Evolutionary conservation across 257 asterid species (phyloP).

Genomic region (Paulownia fortunei): DNA sequence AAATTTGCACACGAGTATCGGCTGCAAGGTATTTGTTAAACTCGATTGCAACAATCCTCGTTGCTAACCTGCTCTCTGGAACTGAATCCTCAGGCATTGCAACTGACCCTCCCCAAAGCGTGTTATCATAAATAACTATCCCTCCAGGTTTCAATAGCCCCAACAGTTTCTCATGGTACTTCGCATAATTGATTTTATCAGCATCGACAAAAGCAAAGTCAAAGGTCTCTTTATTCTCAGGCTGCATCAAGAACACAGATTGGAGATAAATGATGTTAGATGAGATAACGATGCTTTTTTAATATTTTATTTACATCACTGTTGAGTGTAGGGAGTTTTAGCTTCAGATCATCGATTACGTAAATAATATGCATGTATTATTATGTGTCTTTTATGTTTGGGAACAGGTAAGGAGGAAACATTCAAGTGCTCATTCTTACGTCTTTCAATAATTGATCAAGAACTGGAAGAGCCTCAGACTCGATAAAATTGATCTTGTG

Average conservation of each 20-base stretch:
- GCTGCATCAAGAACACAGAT: conserved; percentile 33
- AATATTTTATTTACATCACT: background rate
- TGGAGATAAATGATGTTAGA: background rate
- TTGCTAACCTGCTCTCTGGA: background rate
- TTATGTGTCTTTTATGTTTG: background rate
- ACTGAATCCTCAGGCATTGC: conserved; percentile 39
- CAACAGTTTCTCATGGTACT: conserved; percentile 59
- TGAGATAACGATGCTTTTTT: background rate
- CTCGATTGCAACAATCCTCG: conserved; percentile 30
- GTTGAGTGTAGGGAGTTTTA: background rate
- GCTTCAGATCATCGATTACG: background rate
- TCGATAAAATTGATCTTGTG: conserved; percentile 61
- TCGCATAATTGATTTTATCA: conserved; percentile 45
- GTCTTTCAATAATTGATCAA: conserved; percentile 48
- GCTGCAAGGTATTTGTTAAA: conserved; percentile 48
- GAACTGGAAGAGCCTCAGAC: conserved; percentile 57
- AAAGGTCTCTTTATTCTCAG: conserved; percentile 33
- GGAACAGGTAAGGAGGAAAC: background rate
- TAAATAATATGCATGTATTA: background rate
- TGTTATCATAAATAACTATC: conserved; percentile 56
- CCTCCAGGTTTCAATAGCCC: conserved; percentile 57
- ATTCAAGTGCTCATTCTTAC: conserved; percentile 31
- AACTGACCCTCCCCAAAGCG: conserved; percentile 59
- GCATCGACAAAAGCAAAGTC: conserved; percentile 72
- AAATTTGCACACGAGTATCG: conserved; percentile 52